A percentile compares a stretch with the other conserved stretches of the same genome.
Conservation (phyloP, 176 grass and related monocot genomes). For the Alopecurus myosuroides region DNA sequence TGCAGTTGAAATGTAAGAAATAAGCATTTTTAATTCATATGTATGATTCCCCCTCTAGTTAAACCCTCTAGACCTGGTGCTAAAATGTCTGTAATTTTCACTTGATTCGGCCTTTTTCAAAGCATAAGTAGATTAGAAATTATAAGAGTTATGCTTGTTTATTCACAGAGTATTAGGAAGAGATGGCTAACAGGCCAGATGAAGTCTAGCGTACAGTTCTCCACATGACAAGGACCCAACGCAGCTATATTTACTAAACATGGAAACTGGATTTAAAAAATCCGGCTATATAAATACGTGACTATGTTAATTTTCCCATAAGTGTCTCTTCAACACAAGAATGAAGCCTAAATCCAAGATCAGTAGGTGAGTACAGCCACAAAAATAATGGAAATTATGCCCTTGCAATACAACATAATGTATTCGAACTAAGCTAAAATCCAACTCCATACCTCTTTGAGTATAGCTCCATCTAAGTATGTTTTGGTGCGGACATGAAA, state of each 20-base stretch:
- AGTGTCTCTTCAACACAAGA: constrained; percentile 3
- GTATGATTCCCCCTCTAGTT: neutral
- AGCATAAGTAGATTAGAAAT: neutral
- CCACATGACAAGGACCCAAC: neutral
- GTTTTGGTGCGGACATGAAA: constrained; percentile 91
- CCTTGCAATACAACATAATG: constrained; percentile 7
- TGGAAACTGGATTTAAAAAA: constrained; percentile 2
- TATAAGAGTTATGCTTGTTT: neutral
- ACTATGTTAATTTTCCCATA: neutral
- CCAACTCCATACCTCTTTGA: constrained; percentile 76
- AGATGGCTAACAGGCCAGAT: neutral
- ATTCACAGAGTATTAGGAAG: neutral
- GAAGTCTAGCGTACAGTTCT: constrained; percentile 3
- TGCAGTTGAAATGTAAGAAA: constrained; percentile 17
- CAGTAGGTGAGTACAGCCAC: neutral
- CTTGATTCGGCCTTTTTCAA: neutral
- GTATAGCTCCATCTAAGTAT: constrained; percentile 89
- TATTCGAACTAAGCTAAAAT: constrained; percentile 23
- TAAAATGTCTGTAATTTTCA: constrained; percentile 9
- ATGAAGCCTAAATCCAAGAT: neutral
- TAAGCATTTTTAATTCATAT: constrained; percentile 3
- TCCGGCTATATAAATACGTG: neutral
- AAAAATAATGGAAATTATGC: constrained; percentile 1
- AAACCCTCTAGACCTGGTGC: neutral
- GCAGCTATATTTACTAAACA: constrained; percentile 8